Percentiles rank a stretch among this genome's conserved stretches.
Evolutionary conservation across 2,329 filamentous ascomycete species (phyloP).

Genomic region (Tympanopsis confertula): DNA sequence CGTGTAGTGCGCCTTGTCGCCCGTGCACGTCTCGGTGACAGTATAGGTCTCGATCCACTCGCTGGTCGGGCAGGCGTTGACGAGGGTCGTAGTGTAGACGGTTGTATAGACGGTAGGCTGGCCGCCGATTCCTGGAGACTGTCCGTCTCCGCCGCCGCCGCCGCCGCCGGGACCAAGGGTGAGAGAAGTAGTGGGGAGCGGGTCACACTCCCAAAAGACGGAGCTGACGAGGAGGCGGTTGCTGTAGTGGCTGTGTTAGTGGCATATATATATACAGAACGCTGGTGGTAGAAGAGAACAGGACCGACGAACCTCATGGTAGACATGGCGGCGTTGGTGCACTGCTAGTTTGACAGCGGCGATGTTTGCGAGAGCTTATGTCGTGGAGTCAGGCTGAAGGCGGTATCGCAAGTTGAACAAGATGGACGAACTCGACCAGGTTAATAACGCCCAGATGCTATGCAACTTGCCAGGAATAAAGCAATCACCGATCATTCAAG

Average conservation of each 20-base stretch:
- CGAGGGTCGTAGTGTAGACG: conserved; percentile 21
- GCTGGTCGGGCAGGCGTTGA: conserved; percentile 23
- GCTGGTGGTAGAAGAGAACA: no score
- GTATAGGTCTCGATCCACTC: conserved; percentile 28
- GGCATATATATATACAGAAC: background rate
- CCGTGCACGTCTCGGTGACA: conserved; percentile 20
- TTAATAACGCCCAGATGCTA: no score
- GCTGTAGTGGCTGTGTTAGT: conserved; percentile 1
- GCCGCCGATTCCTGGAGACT: no score
- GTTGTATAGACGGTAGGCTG: conserved; percentile 22
- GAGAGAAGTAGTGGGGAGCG: conserved; percentile 17
- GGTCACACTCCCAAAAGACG: conserved; percentile 13
- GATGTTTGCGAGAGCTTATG: conserved; percentile 4
- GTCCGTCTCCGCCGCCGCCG: conserved; percentile 10
- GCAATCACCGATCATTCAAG: no score
- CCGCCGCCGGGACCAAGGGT: conserved; percentile 7
- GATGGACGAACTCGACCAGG: no score
- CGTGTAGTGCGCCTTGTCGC: conserved; percentile 14
- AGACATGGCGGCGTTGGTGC: conserved; percentile 3
- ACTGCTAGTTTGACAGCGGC: conserved; percentile 2
- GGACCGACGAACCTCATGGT: no score
- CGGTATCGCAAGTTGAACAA: no score
- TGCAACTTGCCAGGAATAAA: no score
- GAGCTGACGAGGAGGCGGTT: conserved; percentile 5
- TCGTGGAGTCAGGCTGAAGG: no score